Percentiles rank a stretch among this genome's conserved stretches.
phyloP scores from a whole-genome alignment of 2,329 filamentous ascomycete genomes.

The Aspergillus piperis region DNA sequence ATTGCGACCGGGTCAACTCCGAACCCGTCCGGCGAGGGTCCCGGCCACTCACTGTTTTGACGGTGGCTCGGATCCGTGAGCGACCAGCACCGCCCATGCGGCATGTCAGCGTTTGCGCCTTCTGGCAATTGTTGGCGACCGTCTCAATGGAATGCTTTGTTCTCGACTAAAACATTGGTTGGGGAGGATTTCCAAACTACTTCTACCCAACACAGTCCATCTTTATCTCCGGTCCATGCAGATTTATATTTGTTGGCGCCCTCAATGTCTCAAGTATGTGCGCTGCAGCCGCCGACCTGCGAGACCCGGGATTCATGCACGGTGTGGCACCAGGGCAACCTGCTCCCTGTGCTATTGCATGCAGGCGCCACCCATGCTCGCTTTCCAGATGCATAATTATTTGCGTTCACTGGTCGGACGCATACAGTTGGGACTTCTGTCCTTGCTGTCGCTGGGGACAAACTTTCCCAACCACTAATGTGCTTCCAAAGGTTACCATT shows the following conservation, averaged over 20 bases:
- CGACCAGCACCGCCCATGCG: neutral
- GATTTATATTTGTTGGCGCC: neutral
- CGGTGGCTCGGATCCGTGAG: neutral
- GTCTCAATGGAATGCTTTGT: neutral
- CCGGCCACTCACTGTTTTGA: neutral
- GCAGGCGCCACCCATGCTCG: neutral
- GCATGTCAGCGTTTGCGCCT: neutral
- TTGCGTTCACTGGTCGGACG: neutral
- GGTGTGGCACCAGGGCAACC: neutral
- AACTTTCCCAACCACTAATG: too few species aligned
- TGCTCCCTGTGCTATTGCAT: constrained; percentile 1
- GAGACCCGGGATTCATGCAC: neutral
- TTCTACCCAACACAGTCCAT: neutral
- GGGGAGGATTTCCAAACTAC: too few species aligned
- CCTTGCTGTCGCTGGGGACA: neutral
- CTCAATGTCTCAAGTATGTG: neutral
- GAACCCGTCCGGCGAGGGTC: neutral
- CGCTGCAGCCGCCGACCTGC: neutral
- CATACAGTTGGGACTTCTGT: neutral
- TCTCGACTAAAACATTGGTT: too few species aligned
- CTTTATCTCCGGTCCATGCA: neutral
- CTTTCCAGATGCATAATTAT: neutral
- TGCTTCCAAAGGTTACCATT: too few species aligned
- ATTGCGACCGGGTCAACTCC: neutral
- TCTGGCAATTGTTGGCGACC: neutral